These are phyloP conservation scores for Pichia sporocuriosa DNA, from an alignment of 805 yeast genomes.

Conservation along the genomic window DNA sequence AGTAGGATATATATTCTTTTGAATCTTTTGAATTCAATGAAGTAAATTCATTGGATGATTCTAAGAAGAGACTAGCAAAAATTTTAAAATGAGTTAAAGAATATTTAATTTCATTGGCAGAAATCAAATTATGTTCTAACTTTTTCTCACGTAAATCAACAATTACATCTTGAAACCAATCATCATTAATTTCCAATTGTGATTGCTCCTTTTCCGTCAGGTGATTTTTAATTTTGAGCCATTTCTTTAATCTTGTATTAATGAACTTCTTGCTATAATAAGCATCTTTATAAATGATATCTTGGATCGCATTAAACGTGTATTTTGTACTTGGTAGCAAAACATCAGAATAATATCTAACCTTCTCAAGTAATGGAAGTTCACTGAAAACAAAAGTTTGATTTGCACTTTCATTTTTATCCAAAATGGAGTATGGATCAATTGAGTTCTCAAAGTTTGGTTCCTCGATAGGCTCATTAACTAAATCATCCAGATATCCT, in stretches of 20 bases:
- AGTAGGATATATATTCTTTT: conserved; percentile 10
- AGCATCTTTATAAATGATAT: conserved; percentile 25
- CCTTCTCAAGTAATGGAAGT: conserved; percentile 14
- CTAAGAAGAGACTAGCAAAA: conserved; percentile 21
- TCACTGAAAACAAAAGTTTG: conserved; percentile 9
- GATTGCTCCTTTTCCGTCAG: conserved; percentile 21
- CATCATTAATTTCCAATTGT: conserved; percentile 20
- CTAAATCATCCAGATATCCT: conserved; percentile 26
- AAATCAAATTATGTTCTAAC: conserved; percentile 19
- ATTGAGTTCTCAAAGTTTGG: conserved; percentile 17
- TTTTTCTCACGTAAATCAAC: conserved; percentile 18
- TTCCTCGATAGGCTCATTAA: conserved; percentile 25
- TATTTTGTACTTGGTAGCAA: conserved; percentile 20
- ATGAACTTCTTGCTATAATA: conserved; percentile 25
- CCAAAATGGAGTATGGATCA: conserved; percentile 20
- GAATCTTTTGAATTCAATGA: conserved; percentile 1
- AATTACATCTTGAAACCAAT: conserved; percentile 18
- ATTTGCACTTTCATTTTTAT: conserved; percentile 15
- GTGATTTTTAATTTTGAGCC: conserved; percentile 24
- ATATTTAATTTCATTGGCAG: conserved; percentile 21
- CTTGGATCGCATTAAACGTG: conserved; percentile 25
- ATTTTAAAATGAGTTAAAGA: conserved; percentile 23
- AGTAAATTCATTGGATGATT: conserved; percentile 5
- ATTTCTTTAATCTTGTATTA: conserved; percentile 21
- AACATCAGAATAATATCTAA: conserved; percentile 15